A percentile compares a stretch with the other conserved stretches of the same genome.
These are phyloP conservation scores for Cichorium intybus DNA, from an alignment of 140 eudicot genomes.

Conservation along the genomic window DNA sequence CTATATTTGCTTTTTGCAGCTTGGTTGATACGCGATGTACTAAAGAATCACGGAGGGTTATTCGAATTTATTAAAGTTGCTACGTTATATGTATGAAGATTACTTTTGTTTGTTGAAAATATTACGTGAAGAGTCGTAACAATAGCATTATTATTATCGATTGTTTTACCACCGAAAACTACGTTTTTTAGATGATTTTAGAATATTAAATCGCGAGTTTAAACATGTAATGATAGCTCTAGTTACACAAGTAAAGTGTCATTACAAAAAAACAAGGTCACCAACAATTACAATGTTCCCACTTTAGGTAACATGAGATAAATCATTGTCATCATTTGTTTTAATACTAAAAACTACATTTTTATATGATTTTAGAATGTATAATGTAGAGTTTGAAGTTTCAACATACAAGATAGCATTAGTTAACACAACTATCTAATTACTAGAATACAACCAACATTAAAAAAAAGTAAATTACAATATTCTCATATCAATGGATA, in stretches of 20 bases:
- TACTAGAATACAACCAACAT: too few species aligned
- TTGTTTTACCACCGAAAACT: neutral
- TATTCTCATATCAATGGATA: too few species aligned
- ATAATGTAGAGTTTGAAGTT: too few species aligned
- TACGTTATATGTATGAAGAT: slow-evolving; percentile 4
- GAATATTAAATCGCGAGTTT: too few species aligned
- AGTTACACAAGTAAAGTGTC: neutral
- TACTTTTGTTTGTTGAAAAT: neutral
- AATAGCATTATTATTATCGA: neutral
- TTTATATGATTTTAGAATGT: too few species aligned
- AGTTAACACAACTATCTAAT: neutral
- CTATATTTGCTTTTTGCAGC: neutral
- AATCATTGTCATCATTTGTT: too few species aligned
- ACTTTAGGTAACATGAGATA: too few species aligned
- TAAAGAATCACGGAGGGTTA: neutral
- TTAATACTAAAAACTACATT: neutral
- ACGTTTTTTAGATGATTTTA: neutral
- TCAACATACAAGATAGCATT: neutral
- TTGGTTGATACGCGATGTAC: neutral
- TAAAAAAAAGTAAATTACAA: too few species aligned
- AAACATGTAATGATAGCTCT: neutral
- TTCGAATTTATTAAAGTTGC: neutral
- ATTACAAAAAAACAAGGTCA: neutral
- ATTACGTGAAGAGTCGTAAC: slow-evolving; percentile 2
- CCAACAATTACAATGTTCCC: too few species aligned